Base-by-base conservation (phyloP, 2,329 filamentous ascomycete species). In the Colletotrichum spaethianum region DNA sequence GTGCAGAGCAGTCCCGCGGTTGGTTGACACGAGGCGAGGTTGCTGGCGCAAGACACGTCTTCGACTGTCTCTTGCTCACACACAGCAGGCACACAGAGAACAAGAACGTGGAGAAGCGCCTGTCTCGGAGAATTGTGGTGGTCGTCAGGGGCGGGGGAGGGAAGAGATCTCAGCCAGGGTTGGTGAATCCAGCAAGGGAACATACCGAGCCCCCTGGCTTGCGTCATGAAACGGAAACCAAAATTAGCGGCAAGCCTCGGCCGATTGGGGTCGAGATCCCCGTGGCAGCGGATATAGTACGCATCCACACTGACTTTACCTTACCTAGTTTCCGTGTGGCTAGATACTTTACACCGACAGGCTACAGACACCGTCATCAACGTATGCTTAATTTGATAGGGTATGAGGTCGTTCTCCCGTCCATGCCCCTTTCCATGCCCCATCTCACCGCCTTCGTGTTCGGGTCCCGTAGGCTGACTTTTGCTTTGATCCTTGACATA, bases 231-330 rank as follows among this genome's bases (percentile, higher is more conserved):
- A 70, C 53, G 60, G 53, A 28, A 53, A 44, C 65, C 44, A 55
- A 55, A 60, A 53, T 42, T 72, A 63, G 64, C 26, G 57, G 42
- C 64, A 63, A 63, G 52, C 69, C 50, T 59, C 33, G 64, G 38
- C 53, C 46, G 38, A 61, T 56, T 61, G 55, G 46, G 55, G 55
- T 70, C 12, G 55, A 38, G 50, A 46, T 59, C 57, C 53, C 69
- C 52, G 55, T 59, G 36, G 60, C 36, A 48, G 53, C 46, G 65
- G 70, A n/a, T n/a, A n/a, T n/a, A n/a, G 28, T 46, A 53, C n/a
- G 42, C 57, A 68, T n/a, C 57, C 23, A 36, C 40, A 42, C 12
- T 16, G 18, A 56, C 18, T 40, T 31, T 33, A 26, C 50, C 20
- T 38, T 33, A 57, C 20, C 28, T 33, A 57, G 28, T 33, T 55